A percentile compares a stretch with the other conserved stretches of the same genome.
Conservation (phyloP, 2,329 filamentous ascomycete genomes). For the Pseudopithomyces maydicus region DNA sequence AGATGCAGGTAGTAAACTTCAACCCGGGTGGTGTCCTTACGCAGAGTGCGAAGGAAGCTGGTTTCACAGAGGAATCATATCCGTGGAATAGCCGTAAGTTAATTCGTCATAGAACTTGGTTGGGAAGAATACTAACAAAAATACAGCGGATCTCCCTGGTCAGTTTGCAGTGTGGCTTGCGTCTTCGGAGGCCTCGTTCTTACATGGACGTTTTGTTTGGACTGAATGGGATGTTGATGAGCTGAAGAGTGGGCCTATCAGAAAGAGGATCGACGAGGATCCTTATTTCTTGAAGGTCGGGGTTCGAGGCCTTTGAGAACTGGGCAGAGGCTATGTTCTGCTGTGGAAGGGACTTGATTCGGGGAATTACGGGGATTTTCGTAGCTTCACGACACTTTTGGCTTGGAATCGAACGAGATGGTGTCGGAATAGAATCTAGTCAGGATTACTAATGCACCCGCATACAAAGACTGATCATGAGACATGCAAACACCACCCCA, state of each 20-base stretch:
- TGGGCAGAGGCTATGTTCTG: not conserved
- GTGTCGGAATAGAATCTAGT: too few relatives aligned
- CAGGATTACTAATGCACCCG: too few relatives aligned
- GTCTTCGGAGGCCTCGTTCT: not conserved
- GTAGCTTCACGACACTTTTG: too few relatives aligned
- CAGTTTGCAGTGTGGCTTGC: constrained; percentile 2
- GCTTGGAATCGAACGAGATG: too few relatives aligned
- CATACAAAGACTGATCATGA: too few relatives aligned
- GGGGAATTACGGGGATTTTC: not conserved
- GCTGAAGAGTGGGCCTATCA: not conserved
- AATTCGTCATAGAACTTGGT: not conserved
- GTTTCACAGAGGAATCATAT: not conserved
- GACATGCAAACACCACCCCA: too few relatives aligned
- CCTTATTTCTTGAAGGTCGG: constrained; percentile 1
- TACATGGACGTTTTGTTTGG: not conserved
- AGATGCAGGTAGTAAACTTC: not conserved
- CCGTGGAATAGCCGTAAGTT: not conserved
- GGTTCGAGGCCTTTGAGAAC: not conserved
- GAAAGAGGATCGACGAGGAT: not conserved
- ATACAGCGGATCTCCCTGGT: not conserved
- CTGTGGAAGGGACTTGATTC: not conserved
- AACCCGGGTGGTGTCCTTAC: not conserved
- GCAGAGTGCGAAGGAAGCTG: not conserved
- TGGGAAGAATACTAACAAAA: not conserved
- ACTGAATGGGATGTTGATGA: not conserved